A percentile compares a stretch with the other conserved stretches of the same genome.
phyloP scores from a whole-genome alignment of 768 basidiomycete genomes.

The Leccinum aurantiacum region DNA sequence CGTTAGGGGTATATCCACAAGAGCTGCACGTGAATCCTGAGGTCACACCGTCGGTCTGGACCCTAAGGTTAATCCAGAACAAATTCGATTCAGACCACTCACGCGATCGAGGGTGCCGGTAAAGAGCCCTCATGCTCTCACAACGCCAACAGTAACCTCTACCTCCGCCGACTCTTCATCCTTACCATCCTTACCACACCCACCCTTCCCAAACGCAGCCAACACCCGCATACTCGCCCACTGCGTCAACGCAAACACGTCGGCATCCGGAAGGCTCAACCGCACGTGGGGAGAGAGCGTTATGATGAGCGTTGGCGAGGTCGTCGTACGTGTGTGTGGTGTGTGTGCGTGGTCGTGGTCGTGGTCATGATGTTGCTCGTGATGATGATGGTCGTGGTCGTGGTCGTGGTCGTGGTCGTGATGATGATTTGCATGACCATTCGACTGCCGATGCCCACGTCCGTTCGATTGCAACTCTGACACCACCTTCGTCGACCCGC shows the following conservation, averaged over 20 bases:
- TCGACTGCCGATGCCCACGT: constrained; percentile 1
- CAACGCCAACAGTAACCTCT: constrained; percentile 74
- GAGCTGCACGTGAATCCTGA: neutral
- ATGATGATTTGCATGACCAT: constrained; percentile 8
- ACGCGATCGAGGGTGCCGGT: constrained; percentile 5
- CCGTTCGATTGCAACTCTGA: neutral
- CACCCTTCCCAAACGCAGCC: constrained; percentile 45
- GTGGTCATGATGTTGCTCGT: constrained; percentile 13
- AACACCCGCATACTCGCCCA: constrained; percentile 75
- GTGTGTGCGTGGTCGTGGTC: neutral
- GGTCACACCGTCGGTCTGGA: constrained; percentile 2
- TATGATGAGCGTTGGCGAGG: constrained; percentile 56
- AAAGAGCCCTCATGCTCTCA: constrained; percentile 48
- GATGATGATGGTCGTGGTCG: constrained; percentile 10
- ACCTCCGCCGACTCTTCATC: constrained; percentile 40
- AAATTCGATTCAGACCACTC: constrained; percentile 4
- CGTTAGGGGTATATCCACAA: constrained; percentile 18
- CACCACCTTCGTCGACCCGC: neutral
- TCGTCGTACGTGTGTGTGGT: neutral
- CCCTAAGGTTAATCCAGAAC: neutral
- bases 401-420: constrained; percentile 4
- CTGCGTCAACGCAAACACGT: constrained; percentile 66
- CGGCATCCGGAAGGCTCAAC: constrained; percentile 63
- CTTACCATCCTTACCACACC: constrained; percentile 20
- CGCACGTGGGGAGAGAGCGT: constrained; percentile 80